A percentile compares a stretch with the other conserved stretches of the same genome.
phyloP scores from a whole-genome alignment of 2,329 filamentous ascomycete genomes.

The Stemphylium beticola region DNA sequence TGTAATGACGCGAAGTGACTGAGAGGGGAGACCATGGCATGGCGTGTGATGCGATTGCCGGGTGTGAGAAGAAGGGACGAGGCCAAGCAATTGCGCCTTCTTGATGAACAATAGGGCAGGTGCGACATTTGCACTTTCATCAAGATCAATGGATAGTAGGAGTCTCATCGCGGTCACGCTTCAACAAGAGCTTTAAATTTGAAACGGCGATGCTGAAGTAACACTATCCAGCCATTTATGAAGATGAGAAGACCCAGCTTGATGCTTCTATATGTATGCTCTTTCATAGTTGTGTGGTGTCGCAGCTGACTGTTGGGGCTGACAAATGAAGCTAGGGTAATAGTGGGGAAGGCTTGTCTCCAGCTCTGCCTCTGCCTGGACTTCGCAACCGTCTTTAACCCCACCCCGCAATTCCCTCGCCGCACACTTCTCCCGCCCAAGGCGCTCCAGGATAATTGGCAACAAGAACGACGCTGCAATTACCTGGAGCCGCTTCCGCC shows the following conservation, averaged over 20 bases:
- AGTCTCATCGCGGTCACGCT: too few relatives aligned
- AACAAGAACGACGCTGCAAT: constrained; percentile 37
- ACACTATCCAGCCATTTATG: background rate
- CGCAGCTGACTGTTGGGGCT: background rate
- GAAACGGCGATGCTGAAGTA: too few relatives aligned
- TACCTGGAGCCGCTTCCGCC: constrained; percentile 51
- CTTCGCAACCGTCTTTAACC: constrained; percentile 11
- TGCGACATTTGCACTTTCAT: too few relatives aligned
- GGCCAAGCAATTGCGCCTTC: too few relatives aligned
- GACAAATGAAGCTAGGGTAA: constrained; percentile 16
- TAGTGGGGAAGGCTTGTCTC: constrained; percentile 19
- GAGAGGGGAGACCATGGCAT: too few relatives aligned
- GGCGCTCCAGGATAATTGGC: constrained; percentile 54
- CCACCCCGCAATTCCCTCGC: constrained; percentile 19
- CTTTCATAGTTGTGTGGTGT: background rate
- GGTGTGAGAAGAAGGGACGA: too few relatives aligned
- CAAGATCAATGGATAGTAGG: too few relatives aligned
- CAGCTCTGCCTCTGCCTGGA: constrained; percentile 16
- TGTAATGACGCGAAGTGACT: too few relatives aligned
- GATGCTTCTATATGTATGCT: too few relatives aligned
- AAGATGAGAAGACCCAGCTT: background rate
- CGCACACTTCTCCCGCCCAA: constrained; percentile 21
- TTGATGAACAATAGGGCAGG: too few relatives aligned
- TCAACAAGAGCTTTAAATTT: too few relatives aligned
- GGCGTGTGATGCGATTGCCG: too few relatives aligned